These are phyloP conservation scores for Cladophialophora yegresii DNA, from an alignment of 2,329 filamentous ascomycete species.

Conservation along the genomic window DNA sequence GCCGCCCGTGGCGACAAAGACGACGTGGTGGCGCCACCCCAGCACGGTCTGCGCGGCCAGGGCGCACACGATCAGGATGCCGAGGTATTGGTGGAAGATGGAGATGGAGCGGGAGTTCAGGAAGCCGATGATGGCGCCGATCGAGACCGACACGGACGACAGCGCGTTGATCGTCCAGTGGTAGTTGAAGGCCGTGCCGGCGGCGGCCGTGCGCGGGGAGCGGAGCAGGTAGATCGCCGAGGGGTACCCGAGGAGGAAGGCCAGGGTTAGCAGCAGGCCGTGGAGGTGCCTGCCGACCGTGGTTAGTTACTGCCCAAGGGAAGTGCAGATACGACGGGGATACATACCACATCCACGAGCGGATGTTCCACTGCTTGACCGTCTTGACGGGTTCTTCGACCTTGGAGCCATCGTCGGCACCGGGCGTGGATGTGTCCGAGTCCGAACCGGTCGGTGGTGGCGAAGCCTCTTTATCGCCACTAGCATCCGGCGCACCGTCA, in stretches of 20 bases:
- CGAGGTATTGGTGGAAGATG: slow-evolving; percentile 52
- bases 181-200: slow-evolving; percentile 39
- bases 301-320: neutral
- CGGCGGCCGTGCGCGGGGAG: slow-evolving; percentile 41
- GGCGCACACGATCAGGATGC: slow-evolving; percentile 44
- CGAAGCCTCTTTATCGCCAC: slow-evolving; percentile 1
- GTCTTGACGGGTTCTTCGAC: slow-evolving; percentile 33
- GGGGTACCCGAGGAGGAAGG: slow-evolving; percentile 44
- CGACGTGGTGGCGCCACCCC: slow-evolving; percentile 45
- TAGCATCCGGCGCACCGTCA: neutral
- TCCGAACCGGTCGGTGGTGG: slow-evolving; percentile 5
- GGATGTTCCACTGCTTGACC: slow-evolving; percentile 30
- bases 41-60: slow-evolving; percentile 44
- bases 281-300: slow-evolving; percentile 35
- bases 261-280: slow-evolving; percentile 41
- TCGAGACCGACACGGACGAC: slow-evolving; percentile 43
- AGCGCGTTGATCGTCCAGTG: slow-evolving; percentile 48
- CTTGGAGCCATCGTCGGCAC: slow-evolving; percentile 31
- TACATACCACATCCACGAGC: slow-evolving; percentile 33
- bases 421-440: slow-evolving; percentile 16
- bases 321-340: slow-evolving; percentile 32
- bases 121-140: slow-evolving; percentile 48
- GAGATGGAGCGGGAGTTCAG: slow-evolving; percentile 48
- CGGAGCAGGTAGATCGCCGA: slow-evolving; percentile 43
- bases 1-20: slow-evolving; percentile 35